Conservation (phyloP, 345 rosid genomes). For the Aethionema arabicum region DNA sequence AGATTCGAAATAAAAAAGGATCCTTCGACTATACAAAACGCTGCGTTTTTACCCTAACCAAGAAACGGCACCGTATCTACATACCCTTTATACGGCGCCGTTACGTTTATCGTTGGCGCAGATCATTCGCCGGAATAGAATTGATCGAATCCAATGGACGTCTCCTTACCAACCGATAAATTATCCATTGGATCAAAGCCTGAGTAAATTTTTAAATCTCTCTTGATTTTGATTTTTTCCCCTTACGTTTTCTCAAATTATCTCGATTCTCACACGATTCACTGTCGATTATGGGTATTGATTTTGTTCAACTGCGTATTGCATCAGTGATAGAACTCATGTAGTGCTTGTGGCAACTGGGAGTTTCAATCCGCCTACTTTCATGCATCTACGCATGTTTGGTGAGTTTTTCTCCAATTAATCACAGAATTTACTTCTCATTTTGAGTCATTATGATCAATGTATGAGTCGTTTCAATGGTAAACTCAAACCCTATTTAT, state of each 20-base stretch:
- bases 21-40: neutral
- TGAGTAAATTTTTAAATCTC: conserved; percentile 37
- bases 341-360: conserved; percentile 83
- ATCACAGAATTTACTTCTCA: neutral
- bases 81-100: neutral
- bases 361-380: conserved; percentile 97
- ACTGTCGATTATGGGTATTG: neutral
- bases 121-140: conserved; percentile 24
- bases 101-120: conserved; percentile 1
- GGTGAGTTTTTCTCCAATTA: conserved; percentile 43
- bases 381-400: conserved; percentile 91
- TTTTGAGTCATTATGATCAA: conserved; percentile 1
- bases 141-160: conserved; percentile 46
- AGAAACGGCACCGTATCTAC: neutral
- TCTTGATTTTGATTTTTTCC: neutral
- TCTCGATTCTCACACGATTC: conserved; percentile 1
- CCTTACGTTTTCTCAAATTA: neutral
- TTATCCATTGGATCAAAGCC: conserved; percentile 38
- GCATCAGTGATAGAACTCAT: conserved; percentile 43
- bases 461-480: conserved; percentile 12
- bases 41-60: conserved; percentile 11
- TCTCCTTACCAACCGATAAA: conserved; percentile 62
- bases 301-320: neutral
- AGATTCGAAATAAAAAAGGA: too few species aligned
- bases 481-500: conserved; percentile 1